Conservation (phyloP, 1,284 basidiomycete genomes). For the Malassezia brasiliensis region DNA sequence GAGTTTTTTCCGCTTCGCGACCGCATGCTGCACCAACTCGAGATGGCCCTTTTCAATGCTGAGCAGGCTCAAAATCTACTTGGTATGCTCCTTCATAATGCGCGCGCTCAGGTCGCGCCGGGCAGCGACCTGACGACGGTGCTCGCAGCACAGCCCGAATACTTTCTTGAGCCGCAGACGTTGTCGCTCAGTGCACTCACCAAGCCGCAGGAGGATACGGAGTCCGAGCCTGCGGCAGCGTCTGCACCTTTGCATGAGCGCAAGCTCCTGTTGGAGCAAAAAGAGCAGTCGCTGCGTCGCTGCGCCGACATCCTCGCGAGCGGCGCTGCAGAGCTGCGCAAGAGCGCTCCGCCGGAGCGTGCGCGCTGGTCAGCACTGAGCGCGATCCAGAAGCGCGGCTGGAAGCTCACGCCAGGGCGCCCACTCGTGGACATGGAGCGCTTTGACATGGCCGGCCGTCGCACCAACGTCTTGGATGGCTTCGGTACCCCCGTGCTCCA, state of each 20-base stretch:
- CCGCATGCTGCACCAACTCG: slow-evolving; percentile 25
- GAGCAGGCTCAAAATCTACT: slow-evolving; percentile 35
- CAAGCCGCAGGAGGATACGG: background rate
- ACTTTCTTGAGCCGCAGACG: slow-evolving; percentile 14
- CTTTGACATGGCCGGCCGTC: slow-evolving; percentile 15
- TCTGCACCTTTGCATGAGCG: slow-evolving; percentile 13
- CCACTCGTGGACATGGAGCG: slow-evolving; percentile 32
- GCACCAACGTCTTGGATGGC: slow-evolving; percentile 16
- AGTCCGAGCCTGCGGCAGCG: slow-evolving; percentile 15
- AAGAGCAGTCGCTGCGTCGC: slow-evolving; percentile 18
- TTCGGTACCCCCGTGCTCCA: slow-evolving; percentile 33
- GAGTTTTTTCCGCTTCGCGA: slow-evolving; percentile 29
- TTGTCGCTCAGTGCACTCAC: slow-evolving; percentile 9
- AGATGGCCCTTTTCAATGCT: slow-evolving; percentile 29
- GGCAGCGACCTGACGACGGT: background rate
- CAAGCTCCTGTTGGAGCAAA: slow-evolving; percentile 25
- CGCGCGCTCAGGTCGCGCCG: slow-evolving; percentile 10
- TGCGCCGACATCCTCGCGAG: slow-evolving; percentile 25
- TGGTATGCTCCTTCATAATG: slow-evolving; percentile 27
- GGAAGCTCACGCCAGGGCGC: slow-evolving; percentile 32
- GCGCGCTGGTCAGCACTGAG: slow-evolving; percentile 27
- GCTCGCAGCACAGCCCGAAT: slow-evolving; percentile 12
- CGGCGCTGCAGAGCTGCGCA: slow-evolving; percentile 25
- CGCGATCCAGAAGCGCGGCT: slow-evolving; percentile 25
- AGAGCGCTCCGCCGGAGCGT: slow-evolving; percentile 18